phyloP scores from a whole-genome alignment of 2,329 filamentous ascomycete genomes.

The Macrophomina tecta region DNA sequence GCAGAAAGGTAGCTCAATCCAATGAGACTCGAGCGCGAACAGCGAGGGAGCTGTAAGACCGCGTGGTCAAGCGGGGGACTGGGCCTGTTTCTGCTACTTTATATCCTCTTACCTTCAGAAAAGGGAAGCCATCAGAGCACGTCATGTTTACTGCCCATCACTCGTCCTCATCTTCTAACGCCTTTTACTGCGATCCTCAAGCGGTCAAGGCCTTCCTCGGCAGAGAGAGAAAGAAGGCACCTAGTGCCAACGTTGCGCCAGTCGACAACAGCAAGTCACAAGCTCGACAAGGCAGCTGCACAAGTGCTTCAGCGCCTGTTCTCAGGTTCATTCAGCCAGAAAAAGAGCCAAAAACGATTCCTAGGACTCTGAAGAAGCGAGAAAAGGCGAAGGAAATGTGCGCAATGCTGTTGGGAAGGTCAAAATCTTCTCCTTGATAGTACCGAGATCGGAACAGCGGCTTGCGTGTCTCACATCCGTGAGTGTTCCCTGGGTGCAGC shows the following conservation, averaged over 20 bases:
- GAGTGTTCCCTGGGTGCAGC: not conserved
- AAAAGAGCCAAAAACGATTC: constrained; percentile 69
- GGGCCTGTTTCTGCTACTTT: not conserved
- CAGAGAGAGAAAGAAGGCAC: not conserved
- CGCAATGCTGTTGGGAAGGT: not conserved
- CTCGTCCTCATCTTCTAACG: not conserved
- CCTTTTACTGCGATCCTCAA: constrained; percentile 15
- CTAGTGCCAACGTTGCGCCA: not conserved
- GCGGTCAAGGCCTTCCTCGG: constrained; percentile 6
- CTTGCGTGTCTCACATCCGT: not conserved
- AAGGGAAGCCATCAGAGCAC: not conserved
- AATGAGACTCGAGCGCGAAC: not conserved
- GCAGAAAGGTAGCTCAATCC: not conserved
- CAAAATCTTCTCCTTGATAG: not conserved
- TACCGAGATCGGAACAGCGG: not conserved
- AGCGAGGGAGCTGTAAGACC: not conserved
- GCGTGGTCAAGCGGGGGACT: not conserved
- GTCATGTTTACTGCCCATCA: constrained; percentile 13
- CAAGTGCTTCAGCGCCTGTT: not conserved
- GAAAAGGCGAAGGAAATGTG: not conserved
- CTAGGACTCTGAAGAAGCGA: not conserved
- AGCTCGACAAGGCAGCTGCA: not conserved
- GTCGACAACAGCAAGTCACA: not conserved
- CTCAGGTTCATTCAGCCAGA: constrained; percentile 78
- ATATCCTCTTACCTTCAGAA: not conserved